phyloP scores from a whole-genome alignment of 495 filamentous ascomycete species.

The Aspergillus biplanus region DNA sequence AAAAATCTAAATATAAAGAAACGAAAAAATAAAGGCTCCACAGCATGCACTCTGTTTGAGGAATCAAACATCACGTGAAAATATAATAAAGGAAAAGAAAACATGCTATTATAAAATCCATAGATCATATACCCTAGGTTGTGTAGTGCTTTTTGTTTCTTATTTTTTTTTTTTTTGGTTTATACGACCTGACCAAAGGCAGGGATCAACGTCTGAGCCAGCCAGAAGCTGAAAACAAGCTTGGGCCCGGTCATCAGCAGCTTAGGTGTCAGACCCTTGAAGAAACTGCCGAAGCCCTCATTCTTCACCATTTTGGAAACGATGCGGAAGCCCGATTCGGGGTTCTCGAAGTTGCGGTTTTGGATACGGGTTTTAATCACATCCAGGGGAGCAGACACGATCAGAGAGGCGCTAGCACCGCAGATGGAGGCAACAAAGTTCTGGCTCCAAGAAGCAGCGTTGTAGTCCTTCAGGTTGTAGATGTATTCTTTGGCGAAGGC shows the following conservation, averaged over 20 bases:
- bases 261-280: constrained; percentile 97
- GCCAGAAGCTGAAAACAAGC: constrained; percentile 99
- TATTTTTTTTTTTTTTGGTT: constrained; percentile 5
- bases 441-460: constrained; percentile 89
- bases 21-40: constrained; percentile 24
- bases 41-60: constrained; percentile 24
- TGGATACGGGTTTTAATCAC: constrained; percentile 99
- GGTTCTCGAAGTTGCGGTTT: constrained; percentile 98
- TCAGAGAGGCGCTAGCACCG: constrained; percentile 86
- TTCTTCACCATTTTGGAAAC: constrained; percentile 86
- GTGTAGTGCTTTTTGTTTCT: constrained; percentile 1
- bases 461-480: constrained; percentile 87
- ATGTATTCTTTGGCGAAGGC: constrained; percentile 98
- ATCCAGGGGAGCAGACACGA: constrained; percentile 94
- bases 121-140: constrained; percentile 21
- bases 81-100: constrained; percentile 15
- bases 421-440: constrained; percentile 97
- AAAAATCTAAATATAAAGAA: constrained; percentile 21
- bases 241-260: constrained; percentile 98
- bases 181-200: constrained; percentile 66
- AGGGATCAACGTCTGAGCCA: constrained; percentile 91
- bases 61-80: constrained; percentile 17
- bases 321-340: constrained; percentile 90
- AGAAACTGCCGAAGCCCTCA: constrained; percentile 85
- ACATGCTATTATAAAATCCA: constrained; percentile 26